These are phyloP conservation scores for Termitomyces sp. DNA, from an alignment of 768 basidiomycete species.

Conservation along the genomic window DNA sequence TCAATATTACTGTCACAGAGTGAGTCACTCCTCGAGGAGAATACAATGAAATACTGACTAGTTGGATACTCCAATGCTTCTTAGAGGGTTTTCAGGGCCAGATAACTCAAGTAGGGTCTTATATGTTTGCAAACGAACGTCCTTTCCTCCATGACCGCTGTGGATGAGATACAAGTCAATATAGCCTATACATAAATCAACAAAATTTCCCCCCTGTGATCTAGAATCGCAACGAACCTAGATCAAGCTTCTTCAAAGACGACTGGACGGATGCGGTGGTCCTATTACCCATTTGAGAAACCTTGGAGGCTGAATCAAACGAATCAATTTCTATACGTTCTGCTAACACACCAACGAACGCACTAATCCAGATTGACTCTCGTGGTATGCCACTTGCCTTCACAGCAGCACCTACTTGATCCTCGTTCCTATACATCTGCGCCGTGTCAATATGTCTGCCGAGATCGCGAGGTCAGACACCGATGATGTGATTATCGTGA, in stretches of 20 bases:
- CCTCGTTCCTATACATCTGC: slow-evolving; percentile 62
- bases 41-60: slow-evolving; percentile 43
- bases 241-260: slow-evolving; percentile 50
- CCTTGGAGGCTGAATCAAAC: slow-evolving; percentile 37
- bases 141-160: slow-evolving; percentile 56
- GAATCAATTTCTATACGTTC: not conserved
- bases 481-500: not conserved
- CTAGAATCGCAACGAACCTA: slow-evolving; percentile 36
- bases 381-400: slow-evolving; percentile 51
- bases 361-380: slow-evolving; percentile 66
- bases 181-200: slow-evolving; percentile 21
- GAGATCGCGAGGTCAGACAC: not conserved
- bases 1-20: slow-evolving; percentile 44
- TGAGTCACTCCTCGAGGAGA: not conserved
- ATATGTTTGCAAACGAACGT: slow-evolving; percentile 61
- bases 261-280: slow-evolving; percentile 2
- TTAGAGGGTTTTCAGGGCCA: slow-evolving; percentile 51
- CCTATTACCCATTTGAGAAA: slow-evolving; percentile 34
- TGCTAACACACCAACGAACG: not conserved
- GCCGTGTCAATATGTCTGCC: slow-evolving; percentile 70
- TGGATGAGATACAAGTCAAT: slow-evolving; percentile 76
- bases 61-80: slow-evolving; percentile 77
- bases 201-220: not conserved
- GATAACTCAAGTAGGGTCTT: slow-evolving; percentile 60
- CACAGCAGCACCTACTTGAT: slow-evolving; percentile 53